Evolutionary conservation across 2,329 filamentous ascomycete species (phyloP).

Genomic region (Pyricularia sp.): DNA sequence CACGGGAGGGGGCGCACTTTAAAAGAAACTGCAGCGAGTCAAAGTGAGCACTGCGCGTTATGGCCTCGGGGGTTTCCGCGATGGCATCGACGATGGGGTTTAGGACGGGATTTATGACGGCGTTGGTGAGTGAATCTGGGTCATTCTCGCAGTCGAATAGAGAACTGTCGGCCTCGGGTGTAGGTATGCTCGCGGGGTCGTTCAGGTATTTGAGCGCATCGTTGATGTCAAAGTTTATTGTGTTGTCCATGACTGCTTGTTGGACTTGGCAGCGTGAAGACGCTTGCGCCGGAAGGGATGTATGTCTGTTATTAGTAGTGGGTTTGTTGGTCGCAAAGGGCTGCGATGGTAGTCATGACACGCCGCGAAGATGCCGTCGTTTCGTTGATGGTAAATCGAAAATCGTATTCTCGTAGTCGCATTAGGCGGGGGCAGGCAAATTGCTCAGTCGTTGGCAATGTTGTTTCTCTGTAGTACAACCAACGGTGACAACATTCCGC

Average conservation of each 20-base stretch:
- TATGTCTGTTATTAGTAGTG: not conserved
- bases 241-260: conserved; percentile 48
- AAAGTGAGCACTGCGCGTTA: conserved; percentile 69
- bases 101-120: conserved; percentile 73
- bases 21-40: conserved; percentile 92
- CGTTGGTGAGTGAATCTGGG: conserved; percentile 69
- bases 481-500: not conserved
- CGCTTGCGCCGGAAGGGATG: not conserved
- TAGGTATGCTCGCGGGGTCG: conserved; percentile 74
- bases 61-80: conserved; percentile 82
- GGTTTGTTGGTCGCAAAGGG: not conserved
- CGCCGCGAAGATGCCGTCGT: not conserved
- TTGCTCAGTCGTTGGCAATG: not conserved
- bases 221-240: conserved; percentile 89
- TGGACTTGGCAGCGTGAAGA: not conserved
- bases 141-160: conserved; percentile 91
- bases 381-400: not conserved
- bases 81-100: conserved; percentile 91
- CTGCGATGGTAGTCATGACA: not conserved
- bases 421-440: not conserved
- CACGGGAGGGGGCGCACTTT: conserved; percentile 70
- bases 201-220: conserved; percentile 97
- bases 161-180: conserved; percentile 73
- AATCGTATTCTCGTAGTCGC: not conserved
- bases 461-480: not conserved